Base-by-base conservation (phyloP, 257 asterid species). In the Solanum megistacrolobum region DNA sequence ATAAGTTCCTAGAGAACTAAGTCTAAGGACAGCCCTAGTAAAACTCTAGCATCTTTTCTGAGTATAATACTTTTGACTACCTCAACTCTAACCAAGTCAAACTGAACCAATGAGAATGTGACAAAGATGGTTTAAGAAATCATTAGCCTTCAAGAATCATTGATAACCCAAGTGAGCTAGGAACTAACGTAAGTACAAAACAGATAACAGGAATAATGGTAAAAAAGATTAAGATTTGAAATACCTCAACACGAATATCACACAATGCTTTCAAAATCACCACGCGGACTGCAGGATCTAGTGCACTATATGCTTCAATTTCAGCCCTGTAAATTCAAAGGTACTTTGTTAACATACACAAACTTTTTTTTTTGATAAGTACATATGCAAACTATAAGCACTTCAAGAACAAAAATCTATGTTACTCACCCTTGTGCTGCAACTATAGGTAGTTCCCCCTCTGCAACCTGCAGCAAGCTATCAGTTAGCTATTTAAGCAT, bases 191-290 rank as follows among this genome's bases (percentile, higher is more conserved):
- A 31, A 71, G 25, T 31, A 71, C 39, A 71, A 21, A 71, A 29
- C n/a, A 20, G 39, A 12, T 20, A 31, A 31, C 82, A 88, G 79
- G 72, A 55, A 89, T 66, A 46, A 75, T 36, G 68, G 27, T 13
- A 74, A 86, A 82, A 69, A 87, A 72, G 27, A 78, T 72, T 6
- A 6, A 36, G 29, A 75, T 91, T 76, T 27, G 83, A 46, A 25
- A 89, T 93, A 97, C 99, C 99, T 96, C 99, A 66, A 97, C 99
- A 83, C 99, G 99, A 89, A 97, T 97, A 91, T 97, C 99, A 88
- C 99, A 97, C 83, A 96, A 84, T 55, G 99, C 99, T 94, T 97
- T 97, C 92, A 97, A 88, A 90, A 96, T 97, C 91, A 95, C 92
- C 92, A 96, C 98, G 31, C 99, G 94, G 79, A 97, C 96, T 32